These are phyloP conservation scores for Vigna trinervia DNA, from an alignment of 306 rosid genomes.

Conservation along the genomic window DNA sequence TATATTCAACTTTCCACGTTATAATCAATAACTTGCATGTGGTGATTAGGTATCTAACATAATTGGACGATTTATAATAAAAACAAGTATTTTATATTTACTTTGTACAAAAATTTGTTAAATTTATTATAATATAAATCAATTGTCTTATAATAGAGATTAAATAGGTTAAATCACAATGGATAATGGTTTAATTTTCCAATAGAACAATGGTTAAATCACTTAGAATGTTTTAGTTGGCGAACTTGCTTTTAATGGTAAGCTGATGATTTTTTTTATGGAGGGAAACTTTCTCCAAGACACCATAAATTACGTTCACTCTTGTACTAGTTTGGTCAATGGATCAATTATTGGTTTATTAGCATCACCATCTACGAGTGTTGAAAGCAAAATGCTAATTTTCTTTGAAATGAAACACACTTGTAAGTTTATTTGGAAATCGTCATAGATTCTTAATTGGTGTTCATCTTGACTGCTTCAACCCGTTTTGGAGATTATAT, in stretches of 20 bases:
- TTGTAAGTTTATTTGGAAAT: not conserved
- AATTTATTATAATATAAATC: too few species aligned
- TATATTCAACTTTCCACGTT: too few species aligned
- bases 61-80: too few species aligned
- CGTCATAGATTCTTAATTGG: not conserved
- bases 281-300: not conserved
- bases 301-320: slow-evolving; percentile 1
- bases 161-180: too few species aligned
- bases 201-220: too few species aligned
- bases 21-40: too few species aligned
- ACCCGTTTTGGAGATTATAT: not conserved
- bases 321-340: not conserved
- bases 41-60: too few species aligned
- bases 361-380: not conserved
- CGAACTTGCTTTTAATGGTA: not conserved
- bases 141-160: too few species aligned
- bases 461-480: not conserved
- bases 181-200: too few species aligned
- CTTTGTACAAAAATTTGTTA: too few species aligned
- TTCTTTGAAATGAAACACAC: not conserved
- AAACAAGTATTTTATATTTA: too few species aligned
- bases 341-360: not conserved
- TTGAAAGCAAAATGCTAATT: not conserved
- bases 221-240: not conserved
- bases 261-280: not conserved